phyloP scores from a whole-genome alignment of 2,329 filamentous ascomycete species.

The Boeremia lycopersici region DNA sequence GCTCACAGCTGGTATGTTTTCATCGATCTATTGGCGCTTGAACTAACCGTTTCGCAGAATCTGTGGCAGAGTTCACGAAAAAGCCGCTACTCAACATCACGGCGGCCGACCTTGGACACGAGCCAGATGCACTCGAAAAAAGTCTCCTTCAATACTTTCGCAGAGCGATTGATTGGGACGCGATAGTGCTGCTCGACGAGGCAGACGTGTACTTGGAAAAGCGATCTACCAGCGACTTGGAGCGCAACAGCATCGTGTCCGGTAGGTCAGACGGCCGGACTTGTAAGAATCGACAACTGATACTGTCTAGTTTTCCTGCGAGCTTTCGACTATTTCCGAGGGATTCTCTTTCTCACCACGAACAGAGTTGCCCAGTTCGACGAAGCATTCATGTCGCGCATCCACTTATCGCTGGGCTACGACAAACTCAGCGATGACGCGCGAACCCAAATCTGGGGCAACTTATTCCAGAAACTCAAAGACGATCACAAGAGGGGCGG shows the following conservation, averaged over 20 bases:
- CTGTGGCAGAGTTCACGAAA: slow-evolving; percentile 29
- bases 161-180: slow-evolving; percentile 27
- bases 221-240: slow-evolving; percentile 30
- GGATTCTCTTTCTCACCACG: slow-evolving; percentile 49
- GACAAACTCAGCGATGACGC: slow-evolving; percentile 18
- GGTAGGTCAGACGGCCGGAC: slow-evolving; percentile 3
- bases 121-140: slow-evolving; percentile 17
- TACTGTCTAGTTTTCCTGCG: slow-evolving; percentile 38
- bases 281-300: too few relatives aligned
- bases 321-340: slow-evolving; percentile 48
- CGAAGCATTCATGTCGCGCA: slow-evolving; percentile 84
- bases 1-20: slow-evolving; percentile 53
- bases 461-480: slow-evolving; percentile 27
- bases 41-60: slow-evolving; percentile 16
- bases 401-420: slow-evolving; percentile 81
- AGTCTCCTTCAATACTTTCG: slow-evolving; percentile 23
- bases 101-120: slow-evolving; percentile 24
- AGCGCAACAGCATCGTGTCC: slow-evolving; percentile 41
- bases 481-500: slow-evolving; percentile 11
- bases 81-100: slow-evolving; percentile 30
- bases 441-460: slow-evolving; percentile 28
- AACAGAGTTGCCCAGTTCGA: slow-evolving; percentile 67
- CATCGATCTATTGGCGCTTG: neutral
- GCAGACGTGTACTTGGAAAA: slow-evolving; percentile 48
- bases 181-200: slow-evolving; percentile 45